These are phyloP conservation scores for Trichoderma harzianum DNA, from an alignment of 2,329 filamentous ascomycete genomes.

Conservation along the genomic window DNA sequence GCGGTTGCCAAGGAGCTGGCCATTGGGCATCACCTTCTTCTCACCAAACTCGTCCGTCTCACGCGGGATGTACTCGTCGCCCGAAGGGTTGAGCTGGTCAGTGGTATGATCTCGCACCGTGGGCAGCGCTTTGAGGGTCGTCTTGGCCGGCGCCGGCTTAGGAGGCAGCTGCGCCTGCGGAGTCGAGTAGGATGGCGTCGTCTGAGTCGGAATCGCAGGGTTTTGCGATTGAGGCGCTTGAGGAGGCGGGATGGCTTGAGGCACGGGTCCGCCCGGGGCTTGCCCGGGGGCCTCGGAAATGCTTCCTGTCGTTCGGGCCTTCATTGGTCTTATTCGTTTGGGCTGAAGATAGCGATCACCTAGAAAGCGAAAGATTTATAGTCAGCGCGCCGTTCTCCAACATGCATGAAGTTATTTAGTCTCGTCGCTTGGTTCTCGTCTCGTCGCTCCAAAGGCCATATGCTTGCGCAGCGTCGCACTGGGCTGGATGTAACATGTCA, in stretches of 20 bases:
- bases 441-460: background rate
- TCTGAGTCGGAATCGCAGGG: constrained; percentile 43
- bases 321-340: constrained; percentile 58
- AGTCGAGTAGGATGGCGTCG: constrained; percentile 37
- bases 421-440: background rate
- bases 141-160: constrained; percentile 77
- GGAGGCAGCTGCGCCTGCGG: constrained; percentile 56
- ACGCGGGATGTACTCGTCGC: constrained; percentile 91
- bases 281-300: constrained; percentile 57
- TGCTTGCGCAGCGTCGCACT: constrained; percentile 31
- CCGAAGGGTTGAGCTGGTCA: constrained; percentile 82
- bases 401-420: background rate
- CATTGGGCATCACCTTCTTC: constrained; percentile 84
- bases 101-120: constrained; percentile 97
- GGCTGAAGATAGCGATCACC: constrained; percentile 47
- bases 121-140: constrained; percentile 86
- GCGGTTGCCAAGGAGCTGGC: constrained; percentile 75
- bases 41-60: constrained; percentile 92
- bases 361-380: constrained; percentile 30
- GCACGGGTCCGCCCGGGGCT: constrained; percentile 43
- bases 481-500: constrained; percentile 30
- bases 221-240: constrained; percentile 54
- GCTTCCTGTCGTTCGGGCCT: constrained; percentile 50
- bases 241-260: constrained; percentile 44
- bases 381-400: constrained; percentile 22